phyloP scores from a whole-genome alignment of 2,329 filamentous ascomycete genomes.

The Achaetomium macrosporum region DNA sequence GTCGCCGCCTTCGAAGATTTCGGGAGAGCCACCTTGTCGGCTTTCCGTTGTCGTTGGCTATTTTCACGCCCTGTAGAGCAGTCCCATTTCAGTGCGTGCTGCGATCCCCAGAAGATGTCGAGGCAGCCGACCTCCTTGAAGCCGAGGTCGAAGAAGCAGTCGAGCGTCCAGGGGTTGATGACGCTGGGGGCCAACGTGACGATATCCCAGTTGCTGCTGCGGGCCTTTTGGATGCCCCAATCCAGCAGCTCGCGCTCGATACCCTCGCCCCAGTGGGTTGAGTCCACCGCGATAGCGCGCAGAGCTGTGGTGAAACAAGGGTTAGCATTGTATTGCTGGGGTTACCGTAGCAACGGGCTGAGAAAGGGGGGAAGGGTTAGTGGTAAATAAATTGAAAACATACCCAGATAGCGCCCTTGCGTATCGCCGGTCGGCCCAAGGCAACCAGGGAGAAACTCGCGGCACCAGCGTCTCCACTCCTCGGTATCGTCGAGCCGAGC shows the following conservation, averaged over 20 bases:
- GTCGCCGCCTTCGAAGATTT: too few relatives aligned
- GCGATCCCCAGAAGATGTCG: not conserved
- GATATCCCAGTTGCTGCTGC: not conserved
- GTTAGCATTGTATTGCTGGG: not conserved
- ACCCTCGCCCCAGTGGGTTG: slow-evolving; percentile 1
- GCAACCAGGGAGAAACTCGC: not conserved
- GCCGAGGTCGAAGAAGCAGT: not conserved
- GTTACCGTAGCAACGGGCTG: not conserved
- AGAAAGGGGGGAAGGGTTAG: not conserved
- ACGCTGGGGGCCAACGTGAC: not conserved
- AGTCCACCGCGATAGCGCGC: slow-evolving; percentile 1
- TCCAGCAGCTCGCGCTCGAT: not conserved
- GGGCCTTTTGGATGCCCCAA: not conserved
- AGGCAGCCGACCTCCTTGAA: not conserved
- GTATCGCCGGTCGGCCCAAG: not conserved
- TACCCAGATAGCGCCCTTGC: slow-evolving; percentile 1
- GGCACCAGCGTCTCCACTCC: slow-evolving; percentile 1
- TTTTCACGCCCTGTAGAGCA: not conserved
- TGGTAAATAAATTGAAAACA: not conserved
- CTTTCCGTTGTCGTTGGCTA: not conserved
- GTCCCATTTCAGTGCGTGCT: not conserved
- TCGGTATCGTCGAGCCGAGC: not conserved
- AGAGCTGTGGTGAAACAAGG: not conserved
- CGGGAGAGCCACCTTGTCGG: not conserved
- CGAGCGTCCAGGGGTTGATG: not conserved